Conservation (phyloP, 345 rosid species). For the Bretschneidera sinensis region DNA sequence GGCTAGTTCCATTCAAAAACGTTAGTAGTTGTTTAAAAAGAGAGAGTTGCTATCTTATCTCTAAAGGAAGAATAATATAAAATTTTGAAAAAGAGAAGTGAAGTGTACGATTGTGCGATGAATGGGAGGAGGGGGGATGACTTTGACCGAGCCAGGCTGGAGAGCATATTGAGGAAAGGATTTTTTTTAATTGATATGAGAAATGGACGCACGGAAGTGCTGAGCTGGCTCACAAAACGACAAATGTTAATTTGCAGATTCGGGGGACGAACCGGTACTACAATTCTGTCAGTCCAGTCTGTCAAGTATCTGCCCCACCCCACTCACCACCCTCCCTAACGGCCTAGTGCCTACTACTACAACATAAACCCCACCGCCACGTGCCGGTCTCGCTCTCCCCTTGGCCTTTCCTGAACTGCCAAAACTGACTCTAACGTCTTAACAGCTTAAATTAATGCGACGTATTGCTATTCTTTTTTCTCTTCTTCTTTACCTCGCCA, state of each 20-base stretch:
- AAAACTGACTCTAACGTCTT: too few species aligned
- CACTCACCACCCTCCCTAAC: slow-evolving; percentile 18
- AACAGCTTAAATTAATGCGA: too few species aligned
- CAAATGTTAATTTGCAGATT: slow-evolving; percentile 39
- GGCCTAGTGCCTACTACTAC: slow-evolving; percentile 15
- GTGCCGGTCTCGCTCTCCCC: slow-evolving; percentile 29
- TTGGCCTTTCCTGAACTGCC: too few species aligned
- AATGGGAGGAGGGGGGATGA: too few species aligned
- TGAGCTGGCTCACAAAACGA: slow-evolving; percentile 47
- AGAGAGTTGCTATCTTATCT: background rate
- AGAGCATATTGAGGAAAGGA: slow-evolving; percentile 27
- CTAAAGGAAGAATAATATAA: too few species aligned
- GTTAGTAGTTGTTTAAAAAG: too few species aligned
- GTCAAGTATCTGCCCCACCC: too few species aligned
- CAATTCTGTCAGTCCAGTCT: slow-evolving; percentile 50
- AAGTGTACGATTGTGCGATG: slow-evolving; percentile 14
- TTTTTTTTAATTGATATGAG: background rate
- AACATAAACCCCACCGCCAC: slow-evolving; percentile 27
- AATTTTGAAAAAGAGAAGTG: background rate
- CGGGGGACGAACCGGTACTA: slow-evolving; percentile 33
- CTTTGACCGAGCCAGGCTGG: slow-evolving; percentile 60
- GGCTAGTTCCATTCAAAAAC: slow-evolving; percentile 1
- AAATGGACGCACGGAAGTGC: slow-evolving; percentile 38
- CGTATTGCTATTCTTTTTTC: too few species aligned
- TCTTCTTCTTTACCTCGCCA: too few species aligned